phyloP scores from a whole-genome alignment of 805 yeast genomes.

The Cyberlindnera petersonii region DNA sequence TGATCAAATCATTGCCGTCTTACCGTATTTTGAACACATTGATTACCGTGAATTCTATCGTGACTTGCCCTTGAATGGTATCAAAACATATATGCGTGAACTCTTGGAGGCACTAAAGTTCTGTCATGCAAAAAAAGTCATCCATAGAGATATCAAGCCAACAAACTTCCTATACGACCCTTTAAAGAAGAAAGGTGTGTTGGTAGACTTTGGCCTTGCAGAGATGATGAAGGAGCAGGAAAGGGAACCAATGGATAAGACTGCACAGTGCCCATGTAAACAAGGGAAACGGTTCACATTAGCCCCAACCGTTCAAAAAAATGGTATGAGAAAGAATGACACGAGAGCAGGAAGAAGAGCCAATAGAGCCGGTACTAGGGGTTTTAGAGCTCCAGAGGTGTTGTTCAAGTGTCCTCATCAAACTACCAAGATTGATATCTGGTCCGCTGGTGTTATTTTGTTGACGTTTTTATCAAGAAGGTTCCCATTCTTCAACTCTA shows the following conservation, averaged over 20 bases:
- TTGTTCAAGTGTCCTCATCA: constrained; percentile 44
- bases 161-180: constrained; percentile 61
- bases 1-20: constrained; percentile 90
- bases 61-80: constrained; percentile 74
- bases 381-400: constrained; percentile 84
- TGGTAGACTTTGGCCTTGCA: constrained; percentile 77
- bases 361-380: constrained; percentile 92
- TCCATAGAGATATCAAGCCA: constrained; percentile 78
- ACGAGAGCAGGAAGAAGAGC: constrained; percentile 87
- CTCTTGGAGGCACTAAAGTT: constrained; percentile 67
- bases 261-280: constrained; percentile 51
- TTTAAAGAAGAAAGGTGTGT: constrained; percentile 49
- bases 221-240: constrained; percentile 40
- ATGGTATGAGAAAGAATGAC: constrained; percentile 83
- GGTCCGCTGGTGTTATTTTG: constrained; percentile 80
- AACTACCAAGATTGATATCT: constrained; percentile 71
- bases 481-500: constrained; percentile 91
- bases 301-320: constrained; percentile 29
- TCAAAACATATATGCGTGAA: constrained; percentile 76
- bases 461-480: constrained; percentile 72
- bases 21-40: constrained; percentile 87
- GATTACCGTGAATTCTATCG: constrained; percentile 87
- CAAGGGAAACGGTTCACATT: constrained; percentile 25
- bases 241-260: constrained; percentile 6
- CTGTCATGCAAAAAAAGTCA: constrained; percentile 64